A percentile compares a stretch with the other conserved stretches of the same genome.
phyloP scores from a whole-genome alignment of 2,329 filamentous ascomycete genomes.

The Neofusicoccum parvum region DNA sequence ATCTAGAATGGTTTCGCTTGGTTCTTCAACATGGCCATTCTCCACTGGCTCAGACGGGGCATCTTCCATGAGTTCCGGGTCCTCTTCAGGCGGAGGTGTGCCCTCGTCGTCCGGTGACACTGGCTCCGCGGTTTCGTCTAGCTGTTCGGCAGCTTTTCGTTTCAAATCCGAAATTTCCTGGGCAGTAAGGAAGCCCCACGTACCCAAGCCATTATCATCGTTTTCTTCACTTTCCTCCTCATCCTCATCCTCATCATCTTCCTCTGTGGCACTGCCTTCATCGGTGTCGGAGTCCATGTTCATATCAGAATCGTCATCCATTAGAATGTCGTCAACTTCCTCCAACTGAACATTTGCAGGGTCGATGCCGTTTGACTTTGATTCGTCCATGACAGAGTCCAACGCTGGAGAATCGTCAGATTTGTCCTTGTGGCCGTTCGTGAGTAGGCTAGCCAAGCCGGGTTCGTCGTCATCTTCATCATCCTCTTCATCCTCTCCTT shows the following conservation, averaged over 20 bases:
- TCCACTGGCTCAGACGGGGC: neutral
- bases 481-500: conserved; percentile 33
- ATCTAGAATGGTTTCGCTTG: neutral
- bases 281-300: conserved; percentile 23
- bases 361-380: conserved; percentile 32
- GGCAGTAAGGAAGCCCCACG: conserved; percentile 17
- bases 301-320: conserved; percentile 27
- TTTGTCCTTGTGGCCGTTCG: conserved; percentile 12
- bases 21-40: conserved; percentile 10
- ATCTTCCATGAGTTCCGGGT: conserved; percentile 2
- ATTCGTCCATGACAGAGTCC: conserved; percentile 1
- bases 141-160: conserved; percentile 14
- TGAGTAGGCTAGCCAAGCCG: conserved; percentile 19
- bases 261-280: conserved; percentile 23
- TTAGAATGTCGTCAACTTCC: conserved; percentile 43
- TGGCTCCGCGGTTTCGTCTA: conserved; percentile 34
- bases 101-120: conserved; percentile 30
- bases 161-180: conserved; percentile 19
- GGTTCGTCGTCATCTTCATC: conserved; percentile 30
- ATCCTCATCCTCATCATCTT: conserved; percentile 40
- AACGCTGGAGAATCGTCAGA: neutral
- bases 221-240: conserved; percentile 47
- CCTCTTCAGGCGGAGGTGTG: neutral
- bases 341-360: conserved; percentile 42
- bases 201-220: conserved; percentile 25